Conservation (phyloP, 2,329 filamentous ascomycete species). For the Penicillium sp. region DNA sequence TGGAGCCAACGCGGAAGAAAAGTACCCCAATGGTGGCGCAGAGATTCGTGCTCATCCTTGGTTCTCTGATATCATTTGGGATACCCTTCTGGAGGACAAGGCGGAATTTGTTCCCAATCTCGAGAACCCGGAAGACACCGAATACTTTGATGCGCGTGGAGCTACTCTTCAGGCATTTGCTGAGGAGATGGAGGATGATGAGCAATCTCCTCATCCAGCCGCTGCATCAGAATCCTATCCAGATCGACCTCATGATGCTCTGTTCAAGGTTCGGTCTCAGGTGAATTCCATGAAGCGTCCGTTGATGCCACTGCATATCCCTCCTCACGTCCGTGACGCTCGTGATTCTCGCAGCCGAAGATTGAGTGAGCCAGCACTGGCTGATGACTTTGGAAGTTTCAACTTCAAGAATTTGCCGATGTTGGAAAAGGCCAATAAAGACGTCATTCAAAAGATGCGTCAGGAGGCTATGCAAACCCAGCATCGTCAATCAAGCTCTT, state of each 20-base stretch:
- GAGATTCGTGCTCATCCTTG: conserved; percentile 89
- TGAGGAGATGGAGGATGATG: conserved; percentile 89
- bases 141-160: conserved; percentile 92
- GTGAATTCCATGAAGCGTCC: conserved; percentile 86
- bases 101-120: conserved; percentile 91
- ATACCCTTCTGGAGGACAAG: conserved; percentile 87
- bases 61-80: conserved; percentile 88
- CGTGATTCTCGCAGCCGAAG: conserved; percentile 84
- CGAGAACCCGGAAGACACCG: conserved; percentile 94
- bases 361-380: conserved; percentile 82
- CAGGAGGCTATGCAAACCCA: conserved; percentile 81
- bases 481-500: conserved; percentile 47
- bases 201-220: conserved; percentile 66
- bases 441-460: conserved; percentile 93
- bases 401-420: conserved; percentile 97
- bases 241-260: conserved; percentile 89
- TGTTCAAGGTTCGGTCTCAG: conserved; percentile 85
- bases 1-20: conserved; percentile 82
- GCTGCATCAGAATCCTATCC: conserved; percentile 74
- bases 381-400: conserved; percentile 95
- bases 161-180: conserved; percentile 90
- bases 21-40: conserved; percentile 77
- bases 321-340: conserved; percentile 89
- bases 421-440: conserved; percentile 96
- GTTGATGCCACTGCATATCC: conserved; percentile 93